phyloP scores from a whole-genome alignment of 768 basidiomycete genomes.

The Leccinum variicolor region DNA sequence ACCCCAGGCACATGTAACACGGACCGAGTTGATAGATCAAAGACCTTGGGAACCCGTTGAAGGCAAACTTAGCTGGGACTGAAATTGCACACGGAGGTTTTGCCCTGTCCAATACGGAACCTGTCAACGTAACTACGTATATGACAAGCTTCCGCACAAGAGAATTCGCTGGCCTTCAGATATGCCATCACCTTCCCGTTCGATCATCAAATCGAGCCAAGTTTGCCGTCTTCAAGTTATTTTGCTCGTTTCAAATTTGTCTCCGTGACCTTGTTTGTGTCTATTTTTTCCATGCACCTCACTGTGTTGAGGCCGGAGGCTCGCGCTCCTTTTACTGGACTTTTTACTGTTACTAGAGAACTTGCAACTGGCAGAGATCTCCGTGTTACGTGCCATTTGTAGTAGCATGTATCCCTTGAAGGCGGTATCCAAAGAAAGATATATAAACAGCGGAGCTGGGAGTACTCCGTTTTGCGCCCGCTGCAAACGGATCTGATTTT shows the following conservation, averaged over 20 bases:
- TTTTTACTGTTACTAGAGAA: not conserved
- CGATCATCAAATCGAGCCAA: not conserved
- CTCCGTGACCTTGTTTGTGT: not conserved
- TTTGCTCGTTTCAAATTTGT: not conserved
- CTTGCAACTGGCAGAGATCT: not conserved
- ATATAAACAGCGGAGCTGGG: not conserved
- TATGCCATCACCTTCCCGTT: not conserved
- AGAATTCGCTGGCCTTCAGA: not conserved
- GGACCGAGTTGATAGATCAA: not conserved
- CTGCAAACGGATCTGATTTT: not conserved
- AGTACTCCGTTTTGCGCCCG: not conserved
- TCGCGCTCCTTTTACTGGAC: not conserved
- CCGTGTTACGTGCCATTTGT: not conserved
- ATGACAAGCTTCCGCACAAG: not conserved
- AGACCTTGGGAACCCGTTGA: not conserved
- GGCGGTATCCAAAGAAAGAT: not conserved
- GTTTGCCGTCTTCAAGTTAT: not conserved
- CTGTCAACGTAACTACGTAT: not conserved
- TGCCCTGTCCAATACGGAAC: not conserved
- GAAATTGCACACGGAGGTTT: not conserved
- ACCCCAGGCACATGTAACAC: not conserved
- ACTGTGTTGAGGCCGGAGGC: too few species aligned
- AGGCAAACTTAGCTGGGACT: not conserved
- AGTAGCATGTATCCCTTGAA: not conserved
- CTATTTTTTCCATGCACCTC: not conserved